Base-by-base conservation (phyloP, 306 rosid genomes). In the Citrullus colocynthis region DNA sequence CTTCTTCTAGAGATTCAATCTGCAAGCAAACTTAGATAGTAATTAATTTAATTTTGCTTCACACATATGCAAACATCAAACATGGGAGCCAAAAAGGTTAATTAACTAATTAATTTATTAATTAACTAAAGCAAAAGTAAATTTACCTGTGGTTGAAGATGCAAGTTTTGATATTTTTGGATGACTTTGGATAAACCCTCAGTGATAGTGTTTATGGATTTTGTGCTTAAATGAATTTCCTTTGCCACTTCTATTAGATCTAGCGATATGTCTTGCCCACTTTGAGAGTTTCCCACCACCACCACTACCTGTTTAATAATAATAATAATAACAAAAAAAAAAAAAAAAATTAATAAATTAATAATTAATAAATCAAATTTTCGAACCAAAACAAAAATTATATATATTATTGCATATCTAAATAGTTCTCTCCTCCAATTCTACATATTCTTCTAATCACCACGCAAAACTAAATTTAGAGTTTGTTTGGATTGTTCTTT, bases 211-310 rank as follows among this genome's bases (percentile, higher is more conserved):
- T 85, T 24, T 6, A 88, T 80, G 48, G 97, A 92, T 88, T 83
- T 92, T 17, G 90, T 81, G 79, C 97, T 88, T 73, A 95, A 71
- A 55, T 92, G 86, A 59, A 90, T 87, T 83, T 93, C 91, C 85
- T 89, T 95, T 11, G 91, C 95, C 65, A 90, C 89, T 51, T 86
- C 90, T 66, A 90, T 86, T 44, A 95, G 89, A 69, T 95, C 97
- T 83, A 92, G 83, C 57, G 97, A 90, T 83, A 92, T 83, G 74
- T 95, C 98, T 86, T 90, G 97, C 30, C 98, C 98, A 51, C 97
- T 95, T 4, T 79, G 83, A 60, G 98, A 95, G 49, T 81, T 90
- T 76, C 98, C 98, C 67, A 95, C 87, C 80, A 94, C 91, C 80
- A 92, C 97, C 76, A 92, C 96, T 17, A 85, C 85, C 96, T 92